Percentiles rank a stretch among this genome's conserved stretches.
These are phyloP conservation scores for Penicillium sp. DNA, from an alignment of 2,329 filamentous ascomycete genomes.

Conservation along the genomic window DNA sequence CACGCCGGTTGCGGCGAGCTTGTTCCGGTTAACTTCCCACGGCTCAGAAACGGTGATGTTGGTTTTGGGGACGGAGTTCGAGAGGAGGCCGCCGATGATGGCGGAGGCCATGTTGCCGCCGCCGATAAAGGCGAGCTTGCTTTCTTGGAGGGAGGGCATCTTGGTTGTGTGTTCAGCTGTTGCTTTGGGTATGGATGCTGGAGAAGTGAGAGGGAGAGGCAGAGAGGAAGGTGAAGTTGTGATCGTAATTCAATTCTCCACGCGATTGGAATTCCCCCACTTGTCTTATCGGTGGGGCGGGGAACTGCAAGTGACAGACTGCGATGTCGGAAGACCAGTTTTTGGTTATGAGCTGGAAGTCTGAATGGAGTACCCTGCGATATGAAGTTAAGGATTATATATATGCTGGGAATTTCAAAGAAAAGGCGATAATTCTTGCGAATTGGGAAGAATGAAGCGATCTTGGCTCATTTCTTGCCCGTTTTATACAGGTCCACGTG, in stretches of 20 bases:
- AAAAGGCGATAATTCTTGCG: too few species aligned
- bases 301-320: background rate
- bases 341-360: background rate
- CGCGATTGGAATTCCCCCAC: conserved; percentile 1
- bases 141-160: conserved; percentile 36
- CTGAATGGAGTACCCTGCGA: too few species aligned
- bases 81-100: conserved; percentile 38
- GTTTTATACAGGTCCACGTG: conserved; percentile 9
- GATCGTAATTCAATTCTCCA: background rate
- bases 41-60: conserved; percentile 42
- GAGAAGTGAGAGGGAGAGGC: background rate
- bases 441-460: background rate
- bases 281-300: conserved; percentile 11
- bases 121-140: conserved; percentile 41
- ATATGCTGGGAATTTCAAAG: too few species aligned
- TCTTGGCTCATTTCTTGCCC: background rate
- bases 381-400: too few species aligned
- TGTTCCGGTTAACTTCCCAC: conserved; percentile 41
- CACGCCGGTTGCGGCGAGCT: conserved; percentile 36
- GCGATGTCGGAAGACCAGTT: background rate
- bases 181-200: background rate
- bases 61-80: conserved; percentile 31
- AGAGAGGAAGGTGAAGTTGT: background rate
- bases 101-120: conserved; percentile 44
- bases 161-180: conserved; percentile 7